Base-by-base conservation (phyloP, 441 rosid genomes). In the Erysimum pusillum region DNA sequence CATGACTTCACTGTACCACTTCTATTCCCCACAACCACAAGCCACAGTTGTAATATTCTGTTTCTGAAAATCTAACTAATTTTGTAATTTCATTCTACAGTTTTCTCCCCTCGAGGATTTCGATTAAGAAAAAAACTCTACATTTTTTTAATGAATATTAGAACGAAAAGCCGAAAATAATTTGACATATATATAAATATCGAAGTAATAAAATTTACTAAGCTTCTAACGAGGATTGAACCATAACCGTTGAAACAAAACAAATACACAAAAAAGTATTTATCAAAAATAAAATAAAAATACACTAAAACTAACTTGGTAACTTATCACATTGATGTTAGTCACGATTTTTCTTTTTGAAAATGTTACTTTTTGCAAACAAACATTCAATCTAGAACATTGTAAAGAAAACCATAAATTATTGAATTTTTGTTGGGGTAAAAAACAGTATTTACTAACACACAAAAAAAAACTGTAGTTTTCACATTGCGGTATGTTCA, bases 1-100 rank as follows among this genome's bases (percentile, higher is more conserved):
- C 69, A 73, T 78, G 69, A 59, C 77, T 66, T 60, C 77, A 72
- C 51, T 72, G 77, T 62, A 66, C 48, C 18, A 59, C 52, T 51
- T 59, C 44, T 51, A 58, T 77, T 71, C 63, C 68, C 68, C 38
- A 76, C 56, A 34, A 54, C 68, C 38, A 76, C 56, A 34, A 54
- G 51, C 14, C 17, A 25, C 12, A 22, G 1, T 42, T 7, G 9
- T 13, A 13, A 2, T 63, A 11, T 45, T 7, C 0, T 1, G 31
- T 25, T 63, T 41, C 10, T 53, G 51, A 36, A 63, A 75, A 60
- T 61, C 48, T 18, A 28, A 28, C 31, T 25, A 28, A 36, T 3
- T n/a, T 6, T 36, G 13, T 17, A 42, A 41, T 34, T 60, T 22
- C 31, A 4, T 75, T 51, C 22, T 56, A 11, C 11, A 41, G 2